These are phyloP conservation scores for Dysphania ambrosioides DNA, from an alignment of 148 eudicot species.

Conservation along the genomic window DNA sequence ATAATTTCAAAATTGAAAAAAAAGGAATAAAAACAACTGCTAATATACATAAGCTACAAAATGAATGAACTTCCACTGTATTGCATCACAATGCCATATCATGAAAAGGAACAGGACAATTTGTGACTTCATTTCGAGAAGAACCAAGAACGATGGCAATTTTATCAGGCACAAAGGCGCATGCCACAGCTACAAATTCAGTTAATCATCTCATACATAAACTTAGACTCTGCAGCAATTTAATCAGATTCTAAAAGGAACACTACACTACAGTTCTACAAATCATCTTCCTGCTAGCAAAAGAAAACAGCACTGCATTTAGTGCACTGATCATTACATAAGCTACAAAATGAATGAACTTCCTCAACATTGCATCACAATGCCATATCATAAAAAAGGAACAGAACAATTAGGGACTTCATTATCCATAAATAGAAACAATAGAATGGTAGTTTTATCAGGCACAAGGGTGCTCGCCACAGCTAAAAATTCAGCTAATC, in stretches of 20 bases:
- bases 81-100: conserved; percentile 1
- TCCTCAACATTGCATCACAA: too few species aligned
- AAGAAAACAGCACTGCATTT: not conserved
- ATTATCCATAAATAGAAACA: not conserved
- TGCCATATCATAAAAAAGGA: not conserved
- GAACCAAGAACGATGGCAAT: not conserved
- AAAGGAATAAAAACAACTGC: not conserved
- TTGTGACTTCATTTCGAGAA: not conserved
- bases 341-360: too few species aligned
- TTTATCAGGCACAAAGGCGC: too few species aligned
- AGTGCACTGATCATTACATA: not conserved
- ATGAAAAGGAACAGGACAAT: not conserved
- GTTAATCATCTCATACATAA: not conserved
- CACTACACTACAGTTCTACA: not conserved
- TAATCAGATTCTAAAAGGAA: not conserved
- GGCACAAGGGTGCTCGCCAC: not conserved
- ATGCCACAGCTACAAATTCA: not conserved
- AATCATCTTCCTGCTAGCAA: not conserved
- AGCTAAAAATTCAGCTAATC: not conserved
- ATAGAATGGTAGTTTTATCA: not conserved
- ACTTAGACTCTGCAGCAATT: not conserved
- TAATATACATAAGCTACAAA: not conserved
- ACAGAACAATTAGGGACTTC: not conserved
- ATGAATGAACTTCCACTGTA: too few species aligned
- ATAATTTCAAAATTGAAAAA: not conserved